Conservation (phyloP, 257 asterid genomes). For the Nicotiana paniculata region DNA sequence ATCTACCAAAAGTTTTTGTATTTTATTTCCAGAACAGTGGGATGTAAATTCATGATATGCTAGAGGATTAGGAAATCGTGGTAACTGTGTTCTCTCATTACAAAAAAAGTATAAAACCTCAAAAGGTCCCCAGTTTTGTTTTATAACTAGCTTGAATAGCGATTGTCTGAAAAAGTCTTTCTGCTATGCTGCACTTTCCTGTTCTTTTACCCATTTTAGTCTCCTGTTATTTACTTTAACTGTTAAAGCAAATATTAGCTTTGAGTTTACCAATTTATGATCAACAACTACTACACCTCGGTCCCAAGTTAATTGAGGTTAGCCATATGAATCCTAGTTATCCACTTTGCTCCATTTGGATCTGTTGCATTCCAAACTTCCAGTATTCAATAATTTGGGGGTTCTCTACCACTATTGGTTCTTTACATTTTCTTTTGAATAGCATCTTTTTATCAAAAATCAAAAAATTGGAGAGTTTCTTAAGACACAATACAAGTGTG, state of each 20-base stretch:
- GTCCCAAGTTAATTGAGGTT: neutral
- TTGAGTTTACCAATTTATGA: neutral
- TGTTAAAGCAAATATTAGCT: neutral
- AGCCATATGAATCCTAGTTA: neutral
- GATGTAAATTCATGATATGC: neutral
- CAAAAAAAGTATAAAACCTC: neutral
- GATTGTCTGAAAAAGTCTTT: neutral
- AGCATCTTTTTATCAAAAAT: too few species aligned
- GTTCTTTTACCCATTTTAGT: neutral
- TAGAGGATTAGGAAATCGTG: neutral
- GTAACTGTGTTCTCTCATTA: neutral
- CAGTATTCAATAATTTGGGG: neutral
- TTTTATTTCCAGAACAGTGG: neutral
- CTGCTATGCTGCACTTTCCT: neutral
- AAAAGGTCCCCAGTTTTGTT: neutral
- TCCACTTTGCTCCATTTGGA: neutral
- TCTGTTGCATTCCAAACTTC: neutral
- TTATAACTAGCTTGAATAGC: neutral
- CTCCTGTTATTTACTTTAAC: neutral
- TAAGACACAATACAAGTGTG: neutral
- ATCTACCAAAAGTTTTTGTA: too few species aligned
- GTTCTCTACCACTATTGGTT: neutral
- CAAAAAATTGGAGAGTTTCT: neutral
- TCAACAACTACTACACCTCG: neutral
- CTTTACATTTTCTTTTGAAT: neutral